A percentile compares a stretch with the other conserved stretches of the same genome.
phyloP scores from a whole-genome alignment of 2,329 filamentous ascomycete species.

The Chaetomiaceae sp. region DNA sequence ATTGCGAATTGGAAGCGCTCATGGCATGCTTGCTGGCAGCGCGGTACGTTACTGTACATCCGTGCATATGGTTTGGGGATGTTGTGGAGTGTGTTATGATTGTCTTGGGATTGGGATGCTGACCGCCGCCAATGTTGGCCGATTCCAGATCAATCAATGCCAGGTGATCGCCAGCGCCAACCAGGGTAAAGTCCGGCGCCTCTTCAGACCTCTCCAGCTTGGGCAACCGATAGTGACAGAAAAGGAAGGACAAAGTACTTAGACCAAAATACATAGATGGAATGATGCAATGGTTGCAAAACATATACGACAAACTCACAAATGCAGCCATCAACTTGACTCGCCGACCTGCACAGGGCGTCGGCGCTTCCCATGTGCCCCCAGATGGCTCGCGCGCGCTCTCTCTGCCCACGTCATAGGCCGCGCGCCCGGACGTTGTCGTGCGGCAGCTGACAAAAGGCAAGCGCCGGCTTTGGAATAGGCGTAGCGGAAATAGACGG shows the following conservation, averaged over 20 bases:
- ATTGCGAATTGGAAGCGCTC: background rate
- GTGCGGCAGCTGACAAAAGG: background rate
- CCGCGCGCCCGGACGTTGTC: slow-evolving; percentile 2
- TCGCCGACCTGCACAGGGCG: background rate
- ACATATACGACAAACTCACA: too few relatives aligned
- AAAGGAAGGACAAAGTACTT: too few relatives aligned
- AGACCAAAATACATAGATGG: too few relatives aligned
- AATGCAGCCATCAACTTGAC: slow-evolving; percentile 30
- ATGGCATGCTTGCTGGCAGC: background rate
- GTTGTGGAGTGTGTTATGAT: background rate
- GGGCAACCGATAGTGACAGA: too few relatives aligned
- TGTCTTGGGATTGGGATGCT: slow-evolving; percentile 1
- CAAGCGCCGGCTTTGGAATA: background rate
- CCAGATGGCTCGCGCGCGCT: background rate
- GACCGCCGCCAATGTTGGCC: background rate
- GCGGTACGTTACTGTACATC: too few relatives aligned
- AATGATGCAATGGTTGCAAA: too few relatives aligned
- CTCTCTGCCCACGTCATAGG: slow-evolving; percentile 21
- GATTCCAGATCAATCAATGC: background rate
- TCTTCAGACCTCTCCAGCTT: too few relatives aligned
- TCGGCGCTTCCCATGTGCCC: slow-evolving; percentile 16
- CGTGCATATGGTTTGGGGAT: too few relatives aligned
- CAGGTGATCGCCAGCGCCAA: background rate
- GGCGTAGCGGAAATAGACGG: background rate
- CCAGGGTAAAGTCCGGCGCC: too few relatives aligned